A percentile compares a stretch with the other conserved stretches of the same genome.
phyloP scores from a whole-genome alignment of 2,329 filamentous ascomycete species.

The Aspergillus neoniger region DNA sequence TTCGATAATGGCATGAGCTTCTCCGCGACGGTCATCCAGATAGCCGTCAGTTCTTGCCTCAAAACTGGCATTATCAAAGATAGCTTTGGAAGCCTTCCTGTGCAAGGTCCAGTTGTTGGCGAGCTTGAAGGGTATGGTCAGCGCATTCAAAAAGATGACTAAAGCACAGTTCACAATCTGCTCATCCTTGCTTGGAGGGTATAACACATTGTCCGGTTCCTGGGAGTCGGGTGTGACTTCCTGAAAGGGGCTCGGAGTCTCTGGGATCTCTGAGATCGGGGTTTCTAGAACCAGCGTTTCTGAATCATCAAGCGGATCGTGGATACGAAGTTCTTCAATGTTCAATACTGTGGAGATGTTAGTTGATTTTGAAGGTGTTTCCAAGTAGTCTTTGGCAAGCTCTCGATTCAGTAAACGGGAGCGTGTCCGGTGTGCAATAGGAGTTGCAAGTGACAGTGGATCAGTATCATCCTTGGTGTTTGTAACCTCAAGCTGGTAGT shows the following conservation, averaged over 20 bases:
- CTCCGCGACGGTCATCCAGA: constrained; percentile 13
- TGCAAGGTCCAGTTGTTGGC: constrained; percentile 15
- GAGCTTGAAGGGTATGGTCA: constrained; percentile 15
- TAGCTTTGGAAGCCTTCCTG: constrained; percentile 17
- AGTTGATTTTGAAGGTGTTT: not conserved
- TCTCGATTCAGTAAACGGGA: not conserved
- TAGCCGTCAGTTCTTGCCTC: constrained; percentile 23
- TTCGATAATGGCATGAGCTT: constrained; percentile 14
- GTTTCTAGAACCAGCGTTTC: not conserved
- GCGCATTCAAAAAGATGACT: constrained; percentile 20
- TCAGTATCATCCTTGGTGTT: not conserved
- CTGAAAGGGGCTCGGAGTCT: too few relatives aligned
- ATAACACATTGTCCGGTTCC: constrained; percentile 11
- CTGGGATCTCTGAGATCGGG: too few relatives aligned
- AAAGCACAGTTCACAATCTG: constrained; percentile 25
- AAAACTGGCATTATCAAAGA: constrained; percentile 12
- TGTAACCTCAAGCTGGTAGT: constrained; percentile 9
- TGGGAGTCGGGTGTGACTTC: constrained; percentile 2
- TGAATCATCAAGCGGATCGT: not conserved
- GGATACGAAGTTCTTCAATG: not conserved
- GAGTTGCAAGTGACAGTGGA: constrained; percentile 4
- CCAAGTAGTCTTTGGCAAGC: not conserved
- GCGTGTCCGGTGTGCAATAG: constrained; percentile 13
- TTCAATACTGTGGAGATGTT: not conserved
- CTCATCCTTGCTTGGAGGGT: constrained; percentile 20